Base-by-base conservation (phyloP, 2,329 filamentous ascomycete species). In the Ambrosiella beaveri region DNA sequence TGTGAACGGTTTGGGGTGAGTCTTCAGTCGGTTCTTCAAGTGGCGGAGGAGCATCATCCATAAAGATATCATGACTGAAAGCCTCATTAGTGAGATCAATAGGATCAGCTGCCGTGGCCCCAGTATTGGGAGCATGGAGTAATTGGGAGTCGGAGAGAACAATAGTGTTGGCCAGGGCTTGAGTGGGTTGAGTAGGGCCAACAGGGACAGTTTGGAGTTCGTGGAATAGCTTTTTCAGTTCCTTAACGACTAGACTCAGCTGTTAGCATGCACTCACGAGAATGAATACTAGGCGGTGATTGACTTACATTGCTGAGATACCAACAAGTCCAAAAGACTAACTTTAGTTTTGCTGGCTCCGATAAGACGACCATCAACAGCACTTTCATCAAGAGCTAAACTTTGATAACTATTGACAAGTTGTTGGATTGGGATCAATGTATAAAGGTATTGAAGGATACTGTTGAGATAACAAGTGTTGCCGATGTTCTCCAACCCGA, bases 401-500 rank as follows among this genome's bases (percentile, higher is more conserved):
- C 81, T 70, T 35, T 91, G 81, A 63, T 87, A 88, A 54, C 88
- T 75, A 59, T 94, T 74, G 2, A 96, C 82, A 63, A 96, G 79
- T 4, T 93, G 78, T 54, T 91, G 81, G 37, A 97, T 75, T 1
- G 87, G 82, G 61, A 82, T 84, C 58, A 97, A 80, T 0, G 90
- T 94, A 68, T 95, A 96, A 63, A 96, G 85, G 67, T 95, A 97
- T 65, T 98, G 93, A 8, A 98, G 75, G 54, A 98, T 78, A 70
- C 91, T 97, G 73, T 98, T 98, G 57, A 98, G 76, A 65, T 98
- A 98, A 68, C 93, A 98, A 0, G 94, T 98, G 66, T 98, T 98
- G 60, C 93, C 90, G 59, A 97, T 95, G 64, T 97, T 98, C 62
- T 83, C 79, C 5, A 97, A 76, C 0, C 93, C 93, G 19, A 95